Evolutionary conservation across 2,329 filamentous ascomycete species (phyloP).

Genomic region (Aspergillus arachidicola): DNA sequence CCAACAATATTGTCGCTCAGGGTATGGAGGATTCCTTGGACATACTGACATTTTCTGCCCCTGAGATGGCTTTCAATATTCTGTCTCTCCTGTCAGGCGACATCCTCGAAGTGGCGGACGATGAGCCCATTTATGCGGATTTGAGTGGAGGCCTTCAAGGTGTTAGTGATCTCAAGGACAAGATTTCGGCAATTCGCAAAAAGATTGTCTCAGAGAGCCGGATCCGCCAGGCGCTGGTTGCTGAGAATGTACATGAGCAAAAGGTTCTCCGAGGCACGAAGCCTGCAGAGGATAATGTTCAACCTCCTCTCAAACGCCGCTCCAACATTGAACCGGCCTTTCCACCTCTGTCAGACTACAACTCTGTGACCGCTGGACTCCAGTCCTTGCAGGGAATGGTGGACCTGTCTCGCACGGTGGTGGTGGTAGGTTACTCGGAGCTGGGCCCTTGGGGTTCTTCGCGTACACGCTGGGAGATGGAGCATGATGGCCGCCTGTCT

Average conservation of each 20-base stretch:
- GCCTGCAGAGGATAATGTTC: background rate
- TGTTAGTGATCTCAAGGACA: slow-evolving; percentile 55
- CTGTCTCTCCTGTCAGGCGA: slow-evolving; percentile 92
- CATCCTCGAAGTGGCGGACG: slow-evolving; percentile 93
- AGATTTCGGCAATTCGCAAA: background rate
- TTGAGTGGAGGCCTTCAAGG: slow-evolving; percentile 97
- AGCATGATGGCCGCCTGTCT: slow-evolving; percentile 93
- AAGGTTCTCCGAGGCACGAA: background rate
- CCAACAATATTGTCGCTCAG: slow-evolving; percentile 96
- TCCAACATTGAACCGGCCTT: background rate
- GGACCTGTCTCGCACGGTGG: background rate
- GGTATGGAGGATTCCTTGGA: slow-evolving; percentile 88
- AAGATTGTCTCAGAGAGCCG: background rate
- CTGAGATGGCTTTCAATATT: slow-evolving; percentile 99
- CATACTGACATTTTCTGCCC: slow-evolving; percentile 96
- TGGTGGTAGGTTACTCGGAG: slow-evolving; percentile 82
- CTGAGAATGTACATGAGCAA: background rate
- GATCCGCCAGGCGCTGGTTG: background rate
- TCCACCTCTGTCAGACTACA: background rate
- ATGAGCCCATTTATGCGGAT: slow-evolving; percentile 93
- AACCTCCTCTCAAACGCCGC: background rate
- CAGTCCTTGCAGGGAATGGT: background rate
- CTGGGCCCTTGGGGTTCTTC: slow-evolving; percentile 90
- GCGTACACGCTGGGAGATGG: slow-evolving; percentile 98
- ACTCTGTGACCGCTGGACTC: background rate